Base-by-base conservation (phyloP, 2,329 filamentous ascomycete genomes). In the Talaromyces sp. region DNA sequence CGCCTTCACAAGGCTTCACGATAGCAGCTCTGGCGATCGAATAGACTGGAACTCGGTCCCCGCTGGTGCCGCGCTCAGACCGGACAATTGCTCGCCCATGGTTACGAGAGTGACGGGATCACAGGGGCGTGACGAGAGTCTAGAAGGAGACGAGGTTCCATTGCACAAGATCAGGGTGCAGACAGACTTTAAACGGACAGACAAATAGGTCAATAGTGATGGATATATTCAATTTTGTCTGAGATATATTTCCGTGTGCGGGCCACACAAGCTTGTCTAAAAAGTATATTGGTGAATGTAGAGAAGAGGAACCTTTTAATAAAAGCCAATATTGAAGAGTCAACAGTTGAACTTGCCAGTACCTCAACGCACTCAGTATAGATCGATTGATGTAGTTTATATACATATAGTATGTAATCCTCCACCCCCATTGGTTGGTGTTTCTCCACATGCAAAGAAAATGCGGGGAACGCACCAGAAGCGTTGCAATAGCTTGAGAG, bases 101-200 rank as follows among this genome's bases (percentile, higher is more conserved):
- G 66, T 62, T 44, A 69, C 68, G 23, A 65, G 64, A 18, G 67
- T 68, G 44, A 47, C 61, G 16, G 51, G 63, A n/a, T 31, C 33
- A 55, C 40, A 53, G 18, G 57, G 42, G 30, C 42, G 50, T 30
- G 27, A 56, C 14, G 60, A 64, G 53, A 57, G 58, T 28, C 50
- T 64, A 47, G 64, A 57, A 27, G 56, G 36, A 33, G 66, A 68
- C 62, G 65, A 68, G 34, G 62, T 68, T 65, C 65, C 67, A 0
- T 50, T 68, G 62, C 61, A 64, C 57, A 63, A 61, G n/a, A 68
- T 68, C 16, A 61, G 65, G 3, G 65, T 68, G 40, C 63, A 65
- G n/a, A 65, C 60, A 40, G 67, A 67, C 5, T 66, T 66, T 57
- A 57, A 60, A 23, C 64, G 57, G 47, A 42, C 7, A 40, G 57